A percentile compares a stretch with the other conserved stretches of the same genome.
Conservation (phyloP, 305 asterid genomes). For the Solanum hybrid region DNA sequence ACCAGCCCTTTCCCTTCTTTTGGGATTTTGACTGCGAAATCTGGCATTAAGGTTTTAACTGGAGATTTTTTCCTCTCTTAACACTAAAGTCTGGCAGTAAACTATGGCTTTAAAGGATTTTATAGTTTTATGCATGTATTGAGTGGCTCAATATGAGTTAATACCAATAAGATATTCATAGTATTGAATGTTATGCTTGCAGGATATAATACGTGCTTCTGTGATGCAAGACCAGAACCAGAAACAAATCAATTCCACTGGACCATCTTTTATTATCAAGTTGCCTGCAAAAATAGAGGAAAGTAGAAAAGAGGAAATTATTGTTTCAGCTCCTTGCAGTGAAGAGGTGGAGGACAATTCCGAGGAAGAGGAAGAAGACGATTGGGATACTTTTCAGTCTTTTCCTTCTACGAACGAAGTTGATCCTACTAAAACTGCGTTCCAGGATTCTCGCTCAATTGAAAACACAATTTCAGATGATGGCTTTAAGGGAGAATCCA, state of each 20-base stretch:
- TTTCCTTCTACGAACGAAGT: constrained; percentile 56
- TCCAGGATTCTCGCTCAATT: constrained; percentile 3
- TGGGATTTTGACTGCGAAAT: background rate
- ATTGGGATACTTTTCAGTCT: constrained; percentile 98
- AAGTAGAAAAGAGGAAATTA: constrained; percentile 17
- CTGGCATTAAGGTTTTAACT: background rate
- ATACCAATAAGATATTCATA: background rate
- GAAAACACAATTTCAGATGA: constrained; percentile 12
- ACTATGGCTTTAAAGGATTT: background rate
- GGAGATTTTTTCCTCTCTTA: background rate
- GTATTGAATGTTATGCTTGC: constrained; percentile 21
- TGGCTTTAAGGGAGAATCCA: constrained; percentile 19
- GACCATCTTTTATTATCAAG: constrained; percentile 58
- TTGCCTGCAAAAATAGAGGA: constrained; percentile 51
- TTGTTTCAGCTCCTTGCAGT: constrained; percentile 32
- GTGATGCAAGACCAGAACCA: constrained; percentile 58
- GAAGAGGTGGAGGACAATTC: constrained; percentile 29
- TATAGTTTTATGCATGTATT: background rate
- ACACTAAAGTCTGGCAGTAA: background rate
- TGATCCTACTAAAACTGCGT: constrained; percentile 22
- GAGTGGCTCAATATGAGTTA: background rate
- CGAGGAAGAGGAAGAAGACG: constrained; percentile 59
- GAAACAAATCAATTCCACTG: constrained; percentile 34
- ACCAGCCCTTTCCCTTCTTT: background rate
- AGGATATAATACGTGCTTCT: constrained; percentile 89